phyloP scores from a whole-genome alignment of 2,329 filamentous ascomycete genomes.

The Curvularia eragrostidis region DNA sequence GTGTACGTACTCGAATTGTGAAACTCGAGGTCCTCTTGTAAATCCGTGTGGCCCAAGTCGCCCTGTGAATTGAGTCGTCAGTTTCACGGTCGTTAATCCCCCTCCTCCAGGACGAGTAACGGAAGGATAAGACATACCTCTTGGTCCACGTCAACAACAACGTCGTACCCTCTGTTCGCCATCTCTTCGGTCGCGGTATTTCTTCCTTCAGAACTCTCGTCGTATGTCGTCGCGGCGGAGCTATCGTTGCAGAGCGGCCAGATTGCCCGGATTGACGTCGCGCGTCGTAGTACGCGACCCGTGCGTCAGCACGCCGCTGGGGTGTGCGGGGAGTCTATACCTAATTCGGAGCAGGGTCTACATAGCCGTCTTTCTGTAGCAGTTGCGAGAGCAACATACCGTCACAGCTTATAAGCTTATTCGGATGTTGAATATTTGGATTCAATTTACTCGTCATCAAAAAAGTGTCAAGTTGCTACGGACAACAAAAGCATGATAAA shows the following conservation, averaged over 20 bases:
- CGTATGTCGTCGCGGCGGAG: slow-evolving; percentile 11
- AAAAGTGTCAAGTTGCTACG: no score
- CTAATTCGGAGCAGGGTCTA: slow-evolving; percentile 31
- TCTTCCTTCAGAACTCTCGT: background rate
- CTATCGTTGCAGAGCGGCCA: slow-evolving; percentile 38
- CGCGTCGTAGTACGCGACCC: slow-evolving; percentile 23
- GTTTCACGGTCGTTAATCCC: background rate
- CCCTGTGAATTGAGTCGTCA: slow-evolving; percentile 63
- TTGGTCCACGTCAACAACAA: slow-evolving; percentile 95
- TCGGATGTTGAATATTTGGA: background rate
- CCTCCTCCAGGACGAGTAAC: background rate
- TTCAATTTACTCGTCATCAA: background rate
- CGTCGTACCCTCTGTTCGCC: slow-evolving; percentile 91
- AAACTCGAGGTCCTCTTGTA: slow-evolving; percentile 99
- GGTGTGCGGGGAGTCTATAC: slow-evolving; percentile 1
- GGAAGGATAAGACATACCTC: slow-evolving; percentile 67
- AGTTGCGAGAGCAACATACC: background rate
- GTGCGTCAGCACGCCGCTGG: slow-evolving; percentile 17
- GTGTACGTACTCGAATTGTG: slow-evolving; percentile 84
- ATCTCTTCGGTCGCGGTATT: slow-evolving; percentile 53
- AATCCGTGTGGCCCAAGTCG: slow-evolving; percentile 95
- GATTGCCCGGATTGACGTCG: slow-evolving; percentile 37
- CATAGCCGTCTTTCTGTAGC: background rate
- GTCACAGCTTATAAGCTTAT: background rate
- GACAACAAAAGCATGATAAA: background rate